Evolutionary conservation across 2,329 filamentous ascomycete genomes (phyloP).

Genomic region (Penicillium sclerotigenum): DNA sequence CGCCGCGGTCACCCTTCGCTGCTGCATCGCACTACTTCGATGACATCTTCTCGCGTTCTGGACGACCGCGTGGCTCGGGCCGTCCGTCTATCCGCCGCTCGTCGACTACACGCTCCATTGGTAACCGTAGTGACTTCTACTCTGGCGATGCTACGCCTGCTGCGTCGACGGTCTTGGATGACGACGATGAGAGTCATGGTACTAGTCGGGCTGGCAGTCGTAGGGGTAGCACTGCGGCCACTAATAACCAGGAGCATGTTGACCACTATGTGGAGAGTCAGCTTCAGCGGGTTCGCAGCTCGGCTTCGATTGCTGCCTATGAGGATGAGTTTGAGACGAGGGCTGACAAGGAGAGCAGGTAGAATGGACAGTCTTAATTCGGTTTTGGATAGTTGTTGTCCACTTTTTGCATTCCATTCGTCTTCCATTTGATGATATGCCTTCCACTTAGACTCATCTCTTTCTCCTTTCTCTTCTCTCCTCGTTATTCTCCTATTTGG

Average conservation of each 20-base stretch:
- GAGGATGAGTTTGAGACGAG: slow-evolving; percentile 63
- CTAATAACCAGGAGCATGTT: slow-evolving; percentile 63
- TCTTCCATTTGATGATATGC: not conserved
- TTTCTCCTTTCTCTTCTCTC: not conserved
- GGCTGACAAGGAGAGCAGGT: slow-evolving; percentile 42
- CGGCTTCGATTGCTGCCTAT: slow-evolving; percentile 50
- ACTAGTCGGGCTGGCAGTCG: slow-evolving; percentile 31
- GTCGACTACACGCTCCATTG: slow-evolving; percentile 79
- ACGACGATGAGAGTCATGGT: slow-evolving; percentile 31
- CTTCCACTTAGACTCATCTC: not conserved
- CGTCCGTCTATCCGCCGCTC: slow-evolving; percentile 67
- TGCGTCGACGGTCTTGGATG: slow-evolving; percentile 33
- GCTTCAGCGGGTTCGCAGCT: slow-evolving; percentile 67
- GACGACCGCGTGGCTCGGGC: slow-evolving; percentile 42
- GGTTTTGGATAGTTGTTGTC: not conserved
- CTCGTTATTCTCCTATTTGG: not conserved
- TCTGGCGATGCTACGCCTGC: slow-evolving; percentile 31
- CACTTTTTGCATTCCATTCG: not conserved
- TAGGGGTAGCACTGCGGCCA: slow-evolving; percentile 35
- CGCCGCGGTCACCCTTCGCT: slow-evolving; percentile 78
- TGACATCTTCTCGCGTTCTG: slow-evolving; percentile 68
- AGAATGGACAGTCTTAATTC: slow-evolving; percentile 7
- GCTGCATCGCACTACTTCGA: slow-evolving; percentile 95
- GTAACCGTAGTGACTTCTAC: slow-evolving; percentile 75
- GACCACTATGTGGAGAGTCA: slow-evolving; percentile 80